Base-by-base conservation (phyloP, 305 asterid genomes). In the Plantago rigida region DNA sequence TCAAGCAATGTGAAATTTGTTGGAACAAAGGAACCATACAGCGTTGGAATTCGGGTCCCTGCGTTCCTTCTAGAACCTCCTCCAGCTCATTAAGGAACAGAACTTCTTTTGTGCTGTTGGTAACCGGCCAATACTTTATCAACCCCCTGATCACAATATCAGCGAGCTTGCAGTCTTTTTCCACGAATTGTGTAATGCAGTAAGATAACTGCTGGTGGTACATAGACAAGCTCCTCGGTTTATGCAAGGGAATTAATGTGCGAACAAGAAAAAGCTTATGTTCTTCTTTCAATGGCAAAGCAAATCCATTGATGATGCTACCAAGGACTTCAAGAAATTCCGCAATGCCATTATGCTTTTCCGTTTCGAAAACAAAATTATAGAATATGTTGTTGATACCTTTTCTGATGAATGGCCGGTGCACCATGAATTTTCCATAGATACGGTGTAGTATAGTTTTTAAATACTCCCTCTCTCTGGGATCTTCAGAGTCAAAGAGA, bases 401-500 rank as follows among this genome's bases (percentile, higher is more conserved):
- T 70, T 85, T 87, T 74, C 96, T 76, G 69, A 87, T 85, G 71
- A 60, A 85, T 9, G 94, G 96, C 48, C 94, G 78, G 75, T 87
- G 91, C 48, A 85, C 94, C 96, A 87, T 87, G 75, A 87, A 87
- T 73, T 87, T 87, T 69, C 94, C 94, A 9, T 87, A 87, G 67
- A 87, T 82, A 19, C 94, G 84, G 66, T 87, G 96, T 8, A 87
- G 79, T 60, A 85, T 87, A 6, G 84, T 85, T 75, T 83, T 87
- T 81, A 87, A 67, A 73, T 81, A 81, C 60, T 87, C 91, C 26
- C 26, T 22, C 26, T 22, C 26, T 22, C 26, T 22, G 1, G 26
- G 26, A 22, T 22, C 26, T 22, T 87, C 94, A 11, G 96, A 85
- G 72, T 87, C 94, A 8, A 85, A 85, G 60, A 87, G 86, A 66